Evolutionary conservation across 2,329 filamentous ascomycete species (phyloP), one percentile per base, ranked within the genome.

Genomic region (Scleromitrula shiraiana): DNA sequence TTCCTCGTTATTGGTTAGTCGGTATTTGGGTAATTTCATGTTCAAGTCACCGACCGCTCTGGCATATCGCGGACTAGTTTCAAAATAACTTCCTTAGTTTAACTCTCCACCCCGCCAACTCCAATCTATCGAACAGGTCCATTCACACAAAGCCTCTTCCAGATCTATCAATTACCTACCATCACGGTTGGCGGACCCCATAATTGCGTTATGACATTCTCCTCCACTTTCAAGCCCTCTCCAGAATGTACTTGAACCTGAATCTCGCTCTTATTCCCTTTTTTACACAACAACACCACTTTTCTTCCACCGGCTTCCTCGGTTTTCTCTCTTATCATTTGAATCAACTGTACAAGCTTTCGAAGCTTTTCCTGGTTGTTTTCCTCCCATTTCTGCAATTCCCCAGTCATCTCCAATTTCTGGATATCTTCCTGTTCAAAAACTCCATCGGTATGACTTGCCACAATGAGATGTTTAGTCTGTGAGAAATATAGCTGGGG

Each of bases 401-500:
- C 14, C 26, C 26, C 22, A 9, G 20, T 37, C 37, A 29, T n/a
- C 22, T 53, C 38, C 3, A 35, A 17, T 10, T 45, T 46, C 5
- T 24, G 49, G 50, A 45, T 50, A 32, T 46, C 20, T 8, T 37
- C 12, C 19, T 52, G 29, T 2, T 43, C 24, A 8, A 60, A 53
- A 10, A 29, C 35, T 17, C 59, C 59, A 2, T 46, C 20, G 6
- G 49, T 39, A 32, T 62, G 57, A 22, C 41, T 46, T 2, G 47
- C 57, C 17, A 52, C 27, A 33, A 55, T 49, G 3, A 62, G 46
- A 23, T 50, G 42, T 9, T 50, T 51, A 7, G 56, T 60, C 20
- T 57, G 51, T 2, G 55, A 54, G 42, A 61, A 55, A 51, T 57
- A 62, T 7, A 58, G 52, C 20, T 61, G 58, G 9, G 59, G 58